Evolutionary conservation across 2,329 filamentous ascomycete species (phyloP), one percentile per base, ranked within the genome.

Genomic region (Alternaria infectoria): DNA sequence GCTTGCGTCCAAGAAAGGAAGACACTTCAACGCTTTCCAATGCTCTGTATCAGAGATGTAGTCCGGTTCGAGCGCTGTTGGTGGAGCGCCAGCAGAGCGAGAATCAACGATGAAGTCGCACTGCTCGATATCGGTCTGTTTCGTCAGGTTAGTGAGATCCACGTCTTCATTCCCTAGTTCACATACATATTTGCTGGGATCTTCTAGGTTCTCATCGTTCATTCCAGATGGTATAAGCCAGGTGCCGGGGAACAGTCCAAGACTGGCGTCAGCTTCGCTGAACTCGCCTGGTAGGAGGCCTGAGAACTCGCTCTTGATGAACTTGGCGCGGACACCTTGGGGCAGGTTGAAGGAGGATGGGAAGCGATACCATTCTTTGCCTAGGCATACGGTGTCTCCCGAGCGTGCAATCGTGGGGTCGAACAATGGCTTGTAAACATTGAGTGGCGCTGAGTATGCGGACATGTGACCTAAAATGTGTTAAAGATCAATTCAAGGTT

Each of bases 331-430:
- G 83, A 96, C 92, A 54, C 88, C 87, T n/a, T 89, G 84, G 0
- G 96, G 95, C 4, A 99, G 84, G 77, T 96, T 93, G 82, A 93
- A 98, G 0, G 94, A 96, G 1, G 92, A 95, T 2, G 96, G 95
- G 77, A 97, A 98, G 36, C 96, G 92, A 79, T 99, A 97, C 96
- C 96, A 99, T 77, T 99, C 96, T 78, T 98, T 99, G 26, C 93
- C 93, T 43, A 97, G 87, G 78, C 96, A 99, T 3, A 99, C 88
- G 17, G 85, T 89, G 66, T 93, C 90, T 15, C 90, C 91, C 2
- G 82, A 77, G 0, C 82, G 80, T 3, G 88, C 86, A 6, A 91
- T 70, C 1, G 83, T 86, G 9, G 82, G 74, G 13, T 84, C 85
- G 51, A 87, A 84, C 1, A 98, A 83, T 1, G 90, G 89, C 36